Evolutionary conservation across 1,139 yeast species (phyloP), one percentile per base, ranked within the genome.

Genomic region (Suhomyces bokatorum): DNA sequence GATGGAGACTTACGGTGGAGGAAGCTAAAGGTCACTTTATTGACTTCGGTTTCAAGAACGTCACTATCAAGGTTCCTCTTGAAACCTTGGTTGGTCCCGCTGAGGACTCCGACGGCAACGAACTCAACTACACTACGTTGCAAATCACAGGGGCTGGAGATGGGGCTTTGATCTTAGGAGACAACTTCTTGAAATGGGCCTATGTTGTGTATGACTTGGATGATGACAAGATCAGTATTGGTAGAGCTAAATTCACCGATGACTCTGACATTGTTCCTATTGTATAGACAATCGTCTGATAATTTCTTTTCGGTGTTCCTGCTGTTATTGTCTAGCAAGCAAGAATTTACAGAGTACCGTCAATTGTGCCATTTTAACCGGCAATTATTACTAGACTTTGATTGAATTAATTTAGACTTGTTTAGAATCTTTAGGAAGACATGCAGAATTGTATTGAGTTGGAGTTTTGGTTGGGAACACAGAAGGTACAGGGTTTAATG

Each of bases 31-130:
- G 40, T 1, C 17, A 22, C 13, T 7, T 15, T 6, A 72, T 67
- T 32, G 56, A 53, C 14, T 65, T 78, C 50, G 69, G 74, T 50
- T 81, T 83, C 60, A 83, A 81, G 43, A 80, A 81, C 22, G 59
- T 64, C 12, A 58, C 63, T 27, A 71, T 82, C 46, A 55, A 62
- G 6, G 76, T 76, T 9, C 75, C 84, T 14, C 55, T 78, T 35
- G 57, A 65, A 20, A 65, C 73, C 47, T 72, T 77, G 54, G 44
- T 48, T 14, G 47, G 39, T 3, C 42, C 36, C 22, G 37, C 43
- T n/a, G 28, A 39, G 34, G 45, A 43, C 29, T 13, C 12, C 24
- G 30, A 41, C 35, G 46, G 46, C 11, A 35, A 46, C 12, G 8
- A 14, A 2, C 32, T 37, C n/a, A 28, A n/a, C 22, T 35, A 32